phyloP scores from a whole-genome alignment of 2,329 filamentous ascomycete species.

The Colletotrichum sp. region DNA sequence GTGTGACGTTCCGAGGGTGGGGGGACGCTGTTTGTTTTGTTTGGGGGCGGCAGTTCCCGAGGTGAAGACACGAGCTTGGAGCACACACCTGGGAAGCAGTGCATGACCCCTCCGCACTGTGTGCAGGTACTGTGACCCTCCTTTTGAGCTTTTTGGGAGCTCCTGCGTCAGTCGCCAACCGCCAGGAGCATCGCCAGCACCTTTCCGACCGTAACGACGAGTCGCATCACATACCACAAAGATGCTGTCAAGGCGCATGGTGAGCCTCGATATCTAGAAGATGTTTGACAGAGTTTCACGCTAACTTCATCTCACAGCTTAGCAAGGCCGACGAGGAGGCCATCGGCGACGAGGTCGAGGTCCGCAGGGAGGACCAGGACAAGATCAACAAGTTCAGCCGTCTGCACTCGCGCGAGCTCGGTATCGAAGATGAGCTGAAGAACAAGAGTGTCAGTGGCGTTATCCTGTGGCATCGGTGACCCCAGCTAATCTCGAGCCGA shows the following conservation, averaged over 20 bases:
- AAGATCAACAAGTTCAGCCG: constrained; percentile 99
- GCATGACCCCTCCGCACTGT: constrained; percentile 2
- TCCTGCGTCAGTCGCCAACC: neutral
- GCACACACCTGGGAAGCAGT: neutral
- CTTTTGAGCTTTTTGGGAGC: constrained; percentile 21
- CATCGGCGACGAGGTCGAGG: constrained; percentile 83
- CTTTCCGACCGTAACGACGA: neutral
- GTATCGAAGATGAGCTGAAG: constrained; percentile 81
- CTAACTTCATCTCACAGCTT: constrained; percentile 61
- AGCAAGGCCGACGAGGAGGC: constrained; percentile 90
- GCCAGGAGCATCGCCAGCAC: neutral
- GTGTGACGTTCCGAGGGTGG: constrained; percentile 11
- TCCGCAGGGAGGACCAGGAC: constrained; percentile 96
- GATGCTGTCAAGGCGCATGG: constrained; percentile 67
- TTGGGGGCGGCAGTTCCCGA: constrained; percentile 14
- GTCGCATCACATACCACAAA: neutral
- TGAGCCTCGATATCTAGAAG: constrained; percentile 33
- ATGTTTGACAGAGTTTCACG: neutral
- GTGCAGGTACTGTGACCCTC: constrained; percentile 1
- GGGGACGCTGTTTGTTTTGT: constrained; percentile 1
- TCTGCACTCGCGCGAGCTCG: constrained; percentile 84
- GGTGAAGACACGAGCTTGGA: neutral
- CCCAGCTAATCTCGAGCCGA: constrained; percentile 16
- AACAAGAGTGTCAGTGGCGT: constrained; percentile 72
- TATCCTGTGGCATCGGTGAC: neutral